Evolutionary conservation across 805 yeast genomes (phyloP).

Genomic region (Starmerella stellata): DNA sequence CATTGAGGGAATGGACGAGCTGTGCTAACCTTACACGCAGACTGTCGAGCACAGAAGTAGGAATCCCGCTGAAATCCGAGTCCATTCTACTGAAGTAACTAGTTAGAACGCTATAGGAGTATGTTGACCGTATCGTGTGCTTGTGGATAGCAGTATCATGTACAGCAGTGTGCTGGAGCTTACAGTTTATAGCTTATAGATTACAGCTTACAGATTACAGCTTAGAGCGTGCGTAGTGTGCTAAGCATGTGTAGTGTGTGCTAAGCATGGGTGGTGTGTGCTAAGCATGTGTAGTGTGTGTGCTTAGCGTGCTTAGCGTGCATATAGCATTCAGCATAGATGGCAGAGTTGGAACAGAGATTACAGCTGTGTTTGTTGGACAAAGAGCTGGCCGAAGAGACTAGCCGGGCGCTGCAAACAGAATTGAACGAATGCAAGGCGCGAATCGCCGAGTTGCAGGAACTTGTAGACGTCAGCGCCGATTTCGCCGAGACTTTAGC

Average conservation of each 20-base stretch:
- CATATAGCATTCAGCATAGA: not conserved
- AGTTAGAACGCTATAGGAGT: not conserved
- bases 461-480: slow-evolving; percentile 4
- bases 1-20: slow-evolving; percentile 40
- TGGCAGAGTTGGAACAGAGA: slow-evolving; percentile 1
- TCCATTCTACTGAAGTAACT: not conserved
- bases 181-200: no score
- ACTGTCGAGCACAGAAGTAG: slow-evolving; percentile 14
- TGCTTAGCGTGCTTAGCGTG: not conserved
- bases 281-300: no score
- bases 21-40: slow-evolving; percentile 17
- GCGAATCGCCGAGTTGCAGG: slow-evolving; percentile 11
- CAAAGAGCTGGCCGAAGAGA: slow-evolving; percentile 25
- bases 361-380: slow-evolving; percentile 23
- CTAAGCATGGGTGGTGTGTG: no score
- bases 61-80: slow-evolving; percentile 14
- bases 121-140: no score
- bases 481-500: slow-evolving; percentile 9
- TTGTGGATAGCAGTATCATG: no score
- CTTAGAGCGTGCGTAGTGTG: no score
- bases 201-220: no score
- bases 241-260: no score
- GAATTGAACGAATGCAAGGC: slow-evolving; percentile 16
- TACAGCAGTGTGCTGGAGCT: no score
- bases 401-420: slow-evolving; percentile 18